phyloP scores from a whole-genome alignment of 169 alveolate genomes.

The Pseudocohnilembus persalinus region DNA sequence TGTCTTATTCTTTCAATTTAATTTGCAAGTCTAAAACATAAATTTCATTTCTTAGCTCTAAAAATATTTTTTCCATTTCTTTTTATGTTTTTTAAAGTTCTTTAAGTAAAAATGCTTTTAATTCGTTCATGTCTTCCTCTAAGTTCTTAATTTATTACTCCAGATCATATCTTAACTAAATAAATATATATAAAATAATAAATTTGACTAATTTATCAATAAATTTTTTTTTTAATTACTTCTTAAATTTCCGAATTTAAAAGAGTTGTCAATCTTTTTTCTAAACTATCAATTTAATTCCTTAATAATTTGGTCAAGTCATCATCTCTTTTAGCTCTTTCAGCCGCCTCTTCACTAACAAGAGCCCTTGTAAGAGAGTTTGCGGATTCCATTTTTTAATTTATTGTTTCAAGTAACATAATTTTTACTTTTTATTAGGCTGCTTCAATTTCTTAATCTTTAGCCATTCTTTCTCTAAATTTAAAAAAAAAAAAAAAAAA shows the following conservation, averaged over 20 bases:
- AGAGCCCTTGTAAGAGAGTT: conserved; percentile 17
- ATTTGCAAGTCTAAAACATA: conserved; percentile 5
- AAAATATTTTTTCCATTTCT: conserved; percentile 1
- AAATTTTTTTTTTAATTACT: neutral
- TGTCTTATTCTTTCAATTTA: conserved; percentile 3
- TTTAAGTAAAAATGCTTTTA: neutral
- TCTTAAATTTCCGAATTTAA: neutral
- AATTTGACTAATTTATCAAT: neutral
- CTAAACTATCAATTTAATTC: conserved; percentile 8
- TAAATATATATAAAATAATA: neutral
- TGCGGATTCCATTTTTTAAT: conserved; percentile 17
- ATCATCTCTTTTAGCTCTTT: conserved; percentile 17
- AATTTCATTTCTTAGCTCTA: neutral
- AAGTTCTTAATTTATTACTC: neutral
- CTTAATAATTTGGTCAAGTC: neutral
- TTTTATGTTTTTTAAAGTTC: conserved; percentile 1
- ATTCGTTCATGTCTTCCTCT: conserved; percentile 9
- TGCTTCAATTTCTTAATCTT: conserved; percentile 23
- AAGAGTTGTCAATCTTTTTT: neutral
- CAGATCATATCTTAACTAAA: neutral
- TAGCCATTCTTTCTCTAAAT: conserved; percentile 10
- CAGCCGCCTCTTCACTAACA: conserved; percentile 17
- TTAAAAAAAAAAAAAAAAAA: too few species aligned
- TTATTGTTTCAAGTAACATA: conserved; percentile 13
- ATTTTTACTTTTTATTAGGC: conserved; percentile 7